These are phyloP conservation scores for Tagetes patula DNA, from an alignment of 129 eudicot genomes.

Conservation along the genomic window DNA sequence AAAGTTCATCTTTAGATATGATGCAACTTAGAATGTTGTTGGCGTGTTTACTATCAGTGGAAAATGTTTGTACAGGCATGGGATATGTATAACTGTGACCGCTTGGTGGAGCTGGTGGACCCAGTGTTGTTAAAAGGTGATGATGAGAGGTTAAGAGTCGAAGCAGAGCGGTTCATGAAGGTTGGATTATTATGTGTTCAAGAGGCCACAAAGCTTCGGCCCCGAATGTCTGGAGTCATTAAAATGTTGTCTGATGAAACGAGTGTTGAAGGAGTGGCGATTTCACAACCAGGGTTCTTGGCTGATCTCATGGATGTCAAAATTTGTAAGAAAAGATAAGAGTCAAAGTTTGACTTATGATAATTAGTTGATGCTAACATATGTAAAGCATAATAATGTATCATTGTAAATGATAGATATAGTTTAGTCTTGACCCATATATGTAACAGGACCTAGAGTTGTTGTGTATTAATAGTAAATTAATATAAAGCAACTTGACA, in stretches of 20 bases:
- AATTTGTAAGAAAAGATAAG: conserved; percentile 35
- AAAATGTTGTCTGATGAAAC: conserved; percentile 59
- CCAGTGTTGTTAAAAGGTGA: conserved; percentile 43
- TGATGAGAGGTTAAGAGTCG: conserved; percentile 44
- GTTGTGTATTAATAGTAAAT: not conserved
- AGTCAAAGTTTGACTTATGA: conserved; percentile 33
- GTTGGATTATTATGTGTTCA: conserved; percentile 90
- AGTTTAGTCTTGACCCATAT: not conserved
- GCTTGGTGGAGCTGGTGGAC: conserved; percentile 53
- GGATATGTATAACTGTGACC: conserved; percentile 54
- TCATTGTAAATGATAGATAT: conserved; percentile 8
- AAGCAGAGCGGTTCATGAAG: conserved; percentile 55
- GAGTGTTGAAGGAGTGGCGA: conserved; percentile 25
- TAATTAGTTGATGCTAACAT: conserved; percentile 13
- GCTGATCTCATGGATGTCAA: conserved; percentile 68
- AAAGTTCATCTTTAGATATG: not conserved
- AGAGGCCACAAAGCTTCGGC: conserved; percentile 59
- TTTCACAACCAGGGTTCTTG: conserved; percentile 64
- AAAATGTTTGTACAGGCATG: conserved; percentile 51
- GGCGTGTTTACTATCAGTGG: not conserved
- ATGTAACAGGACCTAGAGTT: not conserved
- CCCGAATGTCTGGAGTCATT: conserved; percentile 57
- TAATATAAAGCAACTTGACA: not conserved
- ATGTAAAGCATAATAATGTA: conserved; percentile 19
- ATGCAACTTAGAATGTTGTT: not conserved